Evolutionary conservation across 2,329 filamentous ascomycete species (phyloP), one percentile per base, ranked within the genome.

Genomic region (Fusarium algeriense): DNA sequence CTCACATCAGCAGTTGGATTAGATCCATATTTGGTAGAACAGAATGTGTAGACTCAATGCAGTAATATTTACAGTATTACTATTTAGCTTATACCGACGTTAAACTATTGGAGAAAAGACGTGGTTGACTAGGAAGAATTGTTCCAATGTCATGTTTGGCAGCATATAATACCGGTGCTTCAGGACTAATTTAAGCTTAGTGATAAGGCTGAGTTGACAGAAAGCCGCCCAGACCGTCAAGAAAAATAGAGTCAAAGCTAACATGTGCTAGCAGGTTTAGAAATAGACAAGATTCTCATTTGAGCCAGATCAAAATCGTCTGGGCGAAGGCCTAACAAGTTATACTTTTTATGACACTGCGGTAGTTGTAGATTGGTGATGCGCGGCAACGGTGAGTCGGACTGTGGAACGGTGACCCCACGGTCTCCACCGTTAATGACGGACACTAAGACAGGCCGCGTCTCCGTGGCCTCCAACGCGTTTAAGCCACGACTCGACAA

Each of bases 401-500:
- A 28, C 26, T 19, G 53, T 30, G 37, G 35, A 64, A 64, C 60
- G 37, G 56, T 46, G 43, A 64, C 45, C 37, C 55, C 54, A 65
- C 60, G 43, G 57, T 63, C 45, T 32, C 55, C 54, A 65, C 60
- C 49, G 57, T 63, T 52, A 63, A 56, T 56, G 57, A 67, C 70
- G 57, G 40, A 52, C 62, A 63, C 68, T 46, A 59, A 40, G 38
- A 50, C 55, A 45, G 45, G 55, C 55, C 48, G 45, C 55, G 55
- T 56, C 23, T 66, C 54, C 55, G 26, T 37, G 52, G 48, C 67
- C 61, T 61, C 19, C 56, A 54, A 73, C 70, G 70, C 70, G 70
- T 56, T 57, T 54, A 65, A 68, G 30, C 56, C 60, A 57, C 50
- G 48, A 64, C 61, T 23, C 63, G 70, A 73, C 70, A 73, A 71